Conservation (phyloP, 2,329 filamentous ascomycete genomes). For the Aspergillus bombycis region DNA sequence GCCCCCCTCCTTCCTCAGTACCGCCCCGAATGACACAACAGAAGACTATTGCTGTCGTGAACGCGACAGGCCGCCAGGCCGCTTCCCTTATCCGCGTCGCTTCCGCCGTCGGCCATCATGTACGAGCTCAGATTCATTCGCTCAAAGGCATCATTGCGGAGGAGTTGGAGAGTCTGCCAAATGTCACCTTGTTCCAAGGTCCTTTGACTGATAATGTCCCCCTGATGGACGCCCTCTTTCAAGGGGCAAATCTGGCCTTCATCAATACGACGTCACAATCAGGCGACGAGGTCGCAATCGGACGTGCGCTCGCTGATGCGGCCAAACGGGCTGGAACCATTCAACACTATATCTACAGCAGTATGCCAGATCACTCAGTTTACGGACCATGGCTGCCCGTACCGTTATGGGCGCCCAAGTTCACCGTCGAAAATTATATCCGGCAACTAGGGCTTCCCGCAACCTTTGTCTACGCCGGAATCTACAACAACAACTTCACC, state of each 20-base stretch:
- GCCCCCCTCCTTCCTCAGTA: slow-evolving; percentile 10
- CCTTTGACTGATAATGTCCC: slow-evolving; percentile 69
- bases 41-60: slow-evolving; percentile 92
- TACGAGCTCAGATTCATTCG: slow-evolving; percentile 88
- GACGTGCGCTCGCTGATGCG: slow-evolving; percentile 83
- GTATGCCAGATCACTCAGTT: slow-evolving; percentile 91
- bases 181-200: slow-evolving; percentile 74
- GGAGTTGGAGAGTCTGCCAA: slow-evolving; percentile 80
- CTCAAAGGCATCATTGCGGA: slow-evolving; percentile 84
- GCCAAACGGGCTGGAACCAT: slow-evolving; percentile 77
- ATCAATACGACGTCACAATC: slow-evolving; percentile 95
- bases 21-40: slow-evolving; percentile 43
- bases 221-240: slow-evolving; percentile 77
- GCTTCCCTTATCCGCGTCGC: slow-evolving; percentile 94
- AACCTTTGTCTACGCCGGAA: slow-evolving; percentile 94
- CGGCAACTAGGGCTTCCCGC: slow-evolving; percentile 79
- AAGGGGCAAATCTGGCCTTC: slow-evolving; percentile 84
- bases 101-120: slow-evolving; percentile 88
- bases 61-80: slow-evolving; percentile 92
- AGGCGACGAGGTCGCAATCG: slow-evolving; percentile 89
- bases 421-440: slow-evolving; percentile 89
- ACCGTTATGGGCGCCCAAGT: slow-evolving; percentile 90
- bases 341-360: slow-evolving; percentile 93
- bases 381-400: slow-evolving; percentile 82
- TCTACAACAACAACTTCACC: slow-evolving; percentile 99